Evolutionary conservation across 2,329 filamentous ascomycete species (phyloP), one percentile per base, ranked within the genome.

Genomic region (Chaetomium globosum): DNA sequence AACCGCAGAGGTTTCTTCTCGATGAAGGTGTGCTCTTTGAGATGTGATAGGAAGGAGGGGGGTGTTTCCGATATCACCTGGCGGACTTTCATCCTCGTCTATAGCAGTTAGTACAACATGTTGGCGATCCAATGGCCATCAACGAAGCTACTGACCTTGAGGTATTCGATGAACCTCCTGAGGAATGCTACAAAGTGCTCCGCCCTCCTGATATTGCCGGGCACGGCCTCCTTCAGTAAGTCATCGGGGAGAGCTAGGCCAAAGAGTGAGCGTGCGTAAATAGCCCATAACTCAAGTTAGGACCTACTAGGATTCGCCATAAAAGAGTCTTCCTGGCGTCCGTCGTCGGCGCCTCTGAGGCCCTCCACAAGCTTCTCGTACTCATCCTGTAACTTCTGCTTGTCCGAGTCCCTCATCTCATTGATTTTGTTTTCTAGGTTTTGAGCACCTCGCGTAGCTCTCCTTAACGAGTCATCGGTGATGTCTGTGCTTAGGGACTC

Each of bases 11-110:
- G 95, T 73, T 99, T 99, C 76, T 92, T 92, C 75, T 99, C 95
- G 73, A 99, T 99, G 74, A 96, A 99, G 0, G 96, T 99, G 64
- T 97, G 88, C 71, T 99, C 95, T 74, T 92, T 96, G 7, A 99
- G 82, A 80, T 99, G 94, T 19, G 90, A 87, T 9, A 99, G 83
- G 76, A 99, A 99, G 0, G 94, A 97, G 2, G 91, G 90, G 0
- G 95, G 95, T 0, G 94, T 99, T 77, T 99, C 95, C 8, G 95
- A 97, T 69, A 98, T 97, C 69, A 97, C 94, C 74, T 97, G 93
- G 4, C 95, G 88, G 16, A 98, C 93, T 82, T 97, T 98, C 95
- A 99, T 98, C 65, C 96, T 87, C 1, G 94, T 98, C 83, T 93
- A 31, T 72, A 30, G 26, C 13, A 36, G 10, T 21, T 39, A 59